Evolutionary conservation across 768 basidiomycete species (phyloP), one percentile per base, ranked within the genome.

Genomic region (Punctularia strigosozonata): DNA sequence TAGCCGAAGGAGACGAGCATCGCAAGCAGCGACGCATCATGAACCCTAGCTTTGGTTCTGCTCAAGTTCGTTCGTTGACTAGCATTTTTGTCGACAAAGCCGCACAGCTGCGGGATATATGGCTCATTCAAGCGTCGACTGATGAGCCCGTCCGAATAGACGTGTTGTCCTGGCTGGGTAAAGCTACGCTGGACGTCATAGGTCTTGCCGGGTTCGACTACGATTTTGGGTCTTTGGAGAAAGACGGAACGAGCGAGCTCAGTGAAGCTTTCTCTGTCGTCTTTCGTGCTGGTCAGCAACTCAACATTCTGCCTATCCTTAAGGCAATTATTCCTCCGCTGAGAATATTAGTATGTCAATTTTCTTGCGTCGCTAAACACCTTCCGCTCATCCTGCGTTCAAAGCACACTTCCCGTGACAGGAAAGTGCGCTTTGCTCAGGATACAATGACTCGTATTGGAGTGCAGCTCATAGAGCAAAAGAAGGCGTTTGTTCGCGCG

Each of bases 31-130:
- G 55, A 38, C 46, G 45, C 13, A 50, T 60, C 15, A 56, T 64
- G 59, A 81, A 80, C 44, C 78, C 79, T 10, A 77, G 77, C 0
- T 83, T 83, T 46, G 75, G 78, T 1, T 62, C 65, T 2, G 55
- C 65, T 1, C 77, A 79, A 46, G 65, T 80, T 26, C 62, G 77
- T 2, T 71, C 69, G 31, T 49, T 80, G 10, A 75, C 75, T 0
- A 62, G 62, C 12, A 70, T 73, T 10, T 79, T 81, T 43, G 46
- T 75, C 4, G 64, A 68, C 2, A 80, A 78, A 50, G 58, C 78
- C 19, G 4, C 12, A 2, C 26, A 51, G 53, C 47, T 55, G 12
- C 43, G 47, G 7, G 45, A 48, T 28, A 36, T 48, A 0, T 50
- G 52, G 54, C 15, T 47, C 30, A 4, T 5, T 7, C 70, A 43